These are phyloP conservation scores for Sanghuangporus sanghuang DNA, from an alignment of 1,284 basidiomycete genomes.

Conservation along the genomic window DNA sequence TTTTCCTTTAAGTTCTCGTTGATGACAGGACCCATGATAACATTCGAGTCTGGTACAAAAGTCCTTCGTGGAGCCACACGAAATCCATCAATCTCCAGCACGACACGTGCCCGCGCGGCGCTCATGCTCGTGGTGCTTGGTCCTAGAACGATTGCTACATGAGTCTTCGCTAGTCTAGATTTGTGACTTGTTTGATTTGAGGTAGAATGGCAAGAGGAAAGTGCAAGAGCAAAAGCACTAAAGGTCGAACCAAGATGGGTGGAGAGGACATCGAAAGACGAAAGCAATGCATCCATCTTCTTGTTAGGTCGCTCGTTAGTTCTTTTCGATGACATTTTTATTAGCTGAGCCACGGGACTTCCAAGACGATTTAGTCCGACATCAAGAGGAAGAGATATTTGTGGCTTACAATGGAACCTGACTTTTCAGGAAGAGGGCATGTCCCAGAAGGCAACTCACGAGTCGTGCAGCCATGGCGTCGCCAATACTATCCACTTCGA, in stretches of 20 bases:
- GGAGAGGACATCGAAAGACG: slow-evolving; percentile 61
- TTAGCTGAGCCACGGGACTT: slow-evolving; percentile 61
- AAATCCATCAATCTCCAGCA: slow-evolving; percentile 59
- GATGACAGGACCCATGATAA: not conserved
- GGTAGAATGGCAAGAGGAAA: slow-evolving; percentile 21
- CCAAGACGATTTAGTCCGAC: not conserved
- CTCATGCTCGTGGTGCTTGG: slow-evolving; percentile 41
- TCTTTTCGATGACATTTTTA: slow-evolving; percentile 43
- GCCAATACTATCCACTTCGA: slow-evolving; percentile 47
- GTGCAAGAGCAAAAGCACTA: slow-evolving; percentile 58
- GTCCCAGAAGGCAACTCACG: slow-evolving; percentile 53
- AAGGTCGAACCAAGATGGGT: slow-evolving; percentile 72
- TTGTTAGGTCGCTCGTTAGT: slow-evolving; percentile 40
- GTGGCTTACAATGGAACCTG: slow-evolving; percentile 68
- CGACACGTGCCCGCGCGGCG: slow-evolving; percentile 42
- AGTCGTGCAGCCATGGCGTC: slow-evolving; percentile 56
- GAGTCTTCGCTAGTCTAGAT: slow-evolving; percentile 27
- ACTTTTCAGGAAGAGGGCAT: slow-evolving; percentile 68
- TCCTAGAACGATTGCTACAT: slow-evolving; percentile 59
- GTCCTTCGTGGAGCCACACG: not conserved
- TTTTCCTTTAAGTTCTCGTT: slow-evolving; percentile 11
- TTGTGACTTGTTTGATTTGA: not conserved
- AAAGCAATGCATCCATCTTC: slow-evolving; percentile 53
- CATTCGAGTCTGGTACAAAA: not conserved
- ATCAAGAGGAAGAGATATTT: not conserved